Base-by-base conservation (phyloP, 164 flowering plant genomes). In the Macadamia tetraphylla region DNA sequence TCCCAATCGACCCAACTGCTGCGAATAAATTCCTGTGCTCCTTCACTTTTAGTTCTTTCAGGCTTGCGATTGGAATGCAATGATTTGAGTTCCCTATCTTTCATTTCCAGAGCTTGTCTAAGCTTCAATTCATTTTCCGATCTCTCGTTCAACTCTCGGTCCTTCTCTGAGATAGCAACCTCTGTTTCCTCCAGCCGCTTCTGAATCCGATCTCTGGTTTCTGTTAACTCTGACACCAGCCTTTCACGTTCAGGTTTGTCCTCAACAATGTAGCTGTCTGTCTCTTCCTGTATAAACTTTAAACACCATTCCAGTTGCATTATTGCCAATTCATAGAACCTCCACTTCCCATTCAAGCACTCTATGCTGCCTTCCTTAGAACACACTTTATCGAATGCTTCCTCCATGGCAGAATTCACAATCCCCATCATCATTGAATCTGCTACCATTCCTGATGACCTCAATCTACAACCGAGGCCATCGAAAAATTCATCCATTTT, bases 351-450 rank as follows among this genome's bases (percentile, higher is more conserved):
- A 53, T 77, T 84, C 73, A 93, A 70, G 8, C 86, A 78, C 72
- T 79, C 85, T 15, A 89, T 65, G 14, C 77, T 84, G 0, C 92
- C 89, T 35, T 82, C 84, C 32, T 74, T 82, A 9, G 83, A 83
- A 59, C 84, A 82, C 1, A 85, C 80, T 55, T 81, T 86, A n/a
- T 79, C 82, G 15, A 85, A 89, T 0, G 94, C 93, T 71, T 79
- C 77, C 68, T 92, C 81, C 93, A 92, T 90, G 46, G 91, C 87
- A 1, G 79, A 71, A 64, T 87, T 83, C 60, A 90, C 74, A n/a
- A 91, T 86, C 49, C 77, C 75, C 90, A 87, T 86, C 90, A 93
- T 84, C 8, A 85, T 81, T 0, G 97, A 89, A 73, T 89, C 92
- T 3, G 85, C 72, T n/a, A 83, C 73, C 63, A 73, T 73, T 55